Base-by-base conservation (phyloP, 441 rosid species). In the Adansonia grandidieri region DNA sequence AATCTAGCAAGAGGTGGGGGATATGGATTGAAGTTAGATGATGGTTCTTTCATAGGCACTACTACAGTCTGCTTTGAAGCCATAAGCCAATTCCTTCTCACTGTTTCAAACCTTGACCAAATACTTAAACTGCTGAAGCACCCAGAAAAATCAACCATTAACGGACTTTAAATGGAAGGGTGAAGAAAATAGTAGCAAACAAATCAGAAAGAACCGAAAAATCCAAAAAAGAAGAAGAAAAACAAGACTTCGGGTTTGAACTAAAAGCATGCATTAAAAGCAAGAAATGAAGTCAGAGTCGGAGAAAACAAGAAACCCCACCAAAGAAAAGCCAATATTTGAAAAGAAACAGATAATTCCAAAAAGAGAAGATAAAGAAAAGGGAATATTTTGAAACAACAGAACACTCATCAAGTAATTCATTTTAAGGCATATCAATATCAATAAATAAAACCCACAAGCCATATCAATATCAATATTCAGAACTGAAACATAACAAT, bases 1-100 rank as follows among this genome's bases (percentile, higher is more conserved):
- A 91, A 92, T 72, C 85, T 85, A 20, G 91, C 94, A 73, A 82
- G 82, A 80, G 99, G 92, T 47, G 86, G 66, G 13, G 93, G 91
- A 80, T 83, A 85, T 56, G 86, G 85, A 61, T 79, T 81, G 81
- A 76, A 75, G 71, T 71, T 82, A 76, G 86, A 66, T n/a, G 79
- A 28, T 32, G 83, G 75, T 77, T 89, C 91, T 82, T 84, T 89
- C 86, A 82, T 73, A 67, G 87, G 81, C 84, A 88, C 64, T 63
- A 88, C 82, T 32, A 32, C 37, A 68, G 84, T 85, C 85, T 90
- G 94, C 84, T 90, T 88, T 56, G 84, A 87, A 83, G 95, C 90
- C 93, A 93, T 93, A 44, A 32, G 77, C 84, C 86, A 78, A 71
- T 75, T 89, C 91, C 81, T 78, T 72, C 62, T 80, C 84, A 78